Base-by-base conservation (phyloP, 768 basidiomycete genomes). In the Amyloporia xantha region DNA sequence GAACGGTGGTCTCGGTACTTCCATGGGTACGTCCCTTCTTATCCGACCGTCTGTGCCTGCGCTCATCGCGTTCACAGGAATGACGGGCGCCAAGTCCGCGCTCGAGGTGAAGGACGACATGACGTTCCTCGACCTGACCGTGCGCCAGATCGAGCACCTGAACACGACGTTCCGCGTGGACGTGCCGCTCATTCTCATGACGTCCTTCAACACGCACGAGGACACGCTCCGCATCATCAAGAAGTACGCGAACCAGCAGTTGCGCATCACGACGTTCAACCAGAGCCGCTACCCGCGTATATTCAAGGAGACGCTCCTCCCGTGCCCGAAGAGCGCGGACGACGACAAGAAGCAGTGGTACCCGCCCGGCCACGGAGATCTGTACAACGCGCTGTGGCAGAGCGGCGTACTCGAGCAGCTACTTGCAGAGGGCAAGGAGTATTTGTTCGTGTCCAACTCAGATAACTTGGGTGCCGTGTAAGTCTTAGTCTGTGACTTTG, bases 141-240 rank as follows among this genome's bases (percentile, higher is more conserved):
- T 82, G 44, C 71, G 76, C 56, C 77, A 80, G 65, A 78, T 83
- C 53, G 81, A 86, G 70, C 84, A 84, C 60, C 75, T 84, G 58
- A 84, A 84, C 68, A 76, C 75, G 25, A 67, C 69, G 40, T 68
- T 75, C 70, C 69, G 72, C 49, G 78, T 76, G 62, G 81, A 86
- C 66, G 84, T 86, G 45, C 84, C 85, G 1, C 81, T 86, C 63
- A 83, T 86, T 65, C 76, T 86, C 58, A 86, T 86, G 84, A 86
- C 85, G 59, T 84, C 83, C 44, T 86, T 86, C 72, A 86, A 86
- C 70, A 86, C 84, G 6, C 82, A 84, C 63, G 84, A 86, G 21
- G 84, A 86, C 63, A 86, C 84, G 15, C 73, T 81, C 24, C 78
- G 84, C 40, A 82, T 86, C 69, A 85, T 86, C 63, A 84, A 84